A percentile compares a stretch with the other conserved stretches of the same genome.
Conservation (phyloP, 1,284 basidiomycete species). For the Pseudozyma hubeiensis region DNA sequence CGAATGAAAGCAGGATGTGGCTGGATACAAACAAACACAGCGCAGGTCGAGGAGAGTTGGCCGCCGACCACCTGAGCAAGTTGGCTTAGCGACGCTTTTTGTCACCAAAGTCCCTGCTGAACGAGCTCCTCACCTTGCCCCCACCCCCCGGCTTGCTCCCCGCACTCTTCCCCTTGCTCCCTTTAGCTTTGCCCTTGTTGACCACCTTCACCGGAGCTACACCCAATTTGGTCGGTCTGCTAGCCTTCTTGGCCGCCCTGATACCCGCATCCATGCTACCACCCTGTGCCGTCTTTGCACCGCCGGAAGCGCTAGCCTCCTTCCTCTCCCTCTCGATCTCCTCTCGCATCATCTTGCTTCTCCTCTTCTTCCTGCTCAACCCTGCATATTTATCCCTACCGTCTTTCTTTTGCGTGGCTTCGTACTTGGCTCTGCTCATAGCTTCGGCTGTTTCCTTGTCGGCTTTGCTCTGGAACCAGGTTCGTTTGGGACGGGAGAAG, state of each 20-base stretch:
- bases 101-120: slow-evolving; percentile 39
- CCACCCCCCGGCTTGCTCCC: slow-evolving; percentile 20
- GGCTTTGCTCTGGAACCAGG: slow-evolving; percentile 94
- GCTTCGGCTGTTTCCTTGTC: slow-evolving; percentile 75
- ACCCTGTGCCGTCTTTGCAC: slow-evolving; percentile 20
- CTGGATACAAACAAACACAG: too few species aligned
- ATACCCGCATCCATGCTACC: slow-evolving; percentile 51
- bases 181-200: slow-evolving; percentile 33
- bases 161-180: not conserved
- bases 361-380: slow-evolving; percentile 57
- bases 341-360: slow-evolving; percentile 58
- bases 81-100: slow-evolving; percentile 27
- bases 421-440: slow-evolving; percentile 49
- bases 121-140: slow-evolving; percentile 44
- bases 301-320: slow-evolving; percentile 16
- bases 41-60: too few species aligned
- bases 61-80: not conserved
- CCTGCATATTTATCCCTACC: slow-evolving; percentile 53
- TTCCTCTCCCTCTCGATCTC: slow-evolving; percentile 55
- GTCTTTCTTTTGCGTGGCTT: slow-evolving; percentile 34
- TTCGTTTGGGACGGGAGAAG: slow-evolving; percentile 88
- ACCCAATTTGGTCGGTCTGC: slow-evolving; percentile 60
- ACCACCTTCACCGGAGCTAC: slow-evolving; percentile 31
- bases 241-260: slow-evolving; percentile 60
- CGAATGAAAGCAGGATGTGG: not conserved